phyloP scores from a whole-genome alignment of 2,329 filamentous ascomycete species.

The Cladophialophora yegresii region DNA sequence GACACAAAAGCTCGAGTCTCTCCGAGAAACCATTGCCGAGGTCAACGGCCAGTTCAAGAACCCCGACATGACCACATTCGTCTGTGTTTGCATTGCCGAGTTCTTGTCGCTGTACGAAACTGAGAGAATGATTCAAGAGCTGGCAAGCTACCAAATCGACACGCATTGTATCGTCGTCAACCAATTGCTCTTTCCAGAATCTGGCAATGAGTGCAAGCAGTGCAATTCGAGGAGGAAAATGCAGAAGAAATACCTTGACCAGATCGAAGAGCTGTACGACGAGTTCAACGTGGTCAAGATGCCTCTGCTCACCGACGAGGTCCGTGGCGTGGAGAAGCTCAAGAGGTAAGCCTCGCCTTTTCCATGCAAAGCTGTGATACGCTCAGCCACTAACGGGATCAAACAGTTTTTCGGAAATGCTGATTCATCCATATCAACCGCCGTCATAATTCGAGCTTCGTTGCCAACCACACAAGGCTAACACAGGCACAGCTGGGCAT shows the following conservation, averaged over 20 bases:
- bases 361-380: constrained; percentile 1
- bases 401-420: constrained; percentile 53
- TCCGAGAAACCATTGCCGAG: constrained; percentile 89
- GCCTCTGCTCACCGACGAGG: constrained; percentile 93
- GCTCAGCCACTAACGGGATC: constrained; percentile 1
- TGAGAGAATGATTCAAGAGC: constrained; percentile 98
- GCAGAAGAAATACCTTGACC: constrained; percentile 99
- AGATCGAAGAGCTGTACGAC: constrained; percentile 97
- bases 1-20: constrained; percentile 88
- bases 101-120: constrained; percentile 97
- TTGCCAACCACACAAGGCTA: background rate
- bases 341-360: constrained; percentile 63
- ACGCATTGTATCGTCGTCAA: constrained; percentile 98
- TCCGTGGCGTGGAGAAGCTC: constrained; percentile 89
- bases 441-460: constrained; percentile 41
- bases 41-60: constrained; percentile 99
- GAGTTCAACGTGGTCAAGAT: constrained; percentile 99
- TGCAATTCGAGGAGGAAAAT: constrained; percentile 94
- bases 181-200: constrained; percentile 89
- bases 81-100: constrained; percentile 97
- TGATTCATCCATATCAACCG: constrained; percentile 52
- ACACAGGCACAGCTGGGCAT: background rate
- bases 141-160: constrained; percentile 89
- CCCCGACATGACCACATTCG: constrained; percentile 90
- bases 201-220: constrained; percentile 84